phyloP scores from a whole-genome alignment of 495 filamentous ascomycete genomes.

The Penicillium mononematosum region DNA sequence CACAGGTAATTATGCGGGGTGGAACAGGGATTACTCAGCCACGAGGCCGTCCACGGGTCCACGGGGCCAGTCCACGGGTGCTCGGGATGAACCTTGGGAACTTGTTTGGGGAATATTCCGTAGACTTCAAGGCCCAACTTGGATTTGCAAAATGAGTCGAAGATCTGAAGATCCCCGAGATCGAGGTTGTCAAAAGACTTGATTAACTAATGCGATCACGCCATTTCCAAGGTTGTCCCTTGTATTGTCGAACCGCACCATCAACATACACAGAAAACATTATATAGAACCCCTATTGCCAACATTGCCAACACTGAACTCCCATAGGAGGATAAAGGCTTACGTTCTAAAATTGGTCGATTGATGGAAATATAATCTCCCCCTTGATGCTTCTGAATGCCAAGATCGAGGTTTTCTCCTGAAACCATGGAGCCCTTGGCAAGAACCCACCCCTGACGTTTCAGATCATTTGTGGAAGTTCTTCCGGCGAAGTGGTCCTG shows the following conservation, averaged over 20 bases:
- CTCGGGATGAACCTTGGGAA: background rate
- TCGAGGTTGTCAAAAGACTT: background rate
- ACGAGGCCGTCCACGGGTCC: background rate
- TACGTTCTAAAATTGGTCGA: background rate
- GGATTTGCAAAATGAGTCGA: background rate
- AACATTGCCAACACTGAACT: background rate
- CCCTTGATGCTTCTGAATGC: conserved; percentile 6
- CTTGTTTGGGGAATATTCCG: background rate
- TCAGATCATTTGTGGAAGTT: conserved; percentile 17
- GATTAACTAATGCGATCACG: background rate
- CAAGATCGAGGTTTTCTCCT: conserved; percentile 9
- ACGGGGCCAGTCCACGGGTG: too few relatives aligned
- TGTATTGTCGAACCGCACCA: background rate
- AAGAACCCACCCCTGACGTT: background rate
- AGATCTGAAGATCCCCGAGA: background rate
- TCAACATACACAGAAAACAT: background rate
- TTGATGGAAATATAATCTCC: conserved; percentile 13
- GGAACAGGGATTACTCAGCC: background rate
- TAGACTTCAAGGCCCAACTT: too few relatives aligned
- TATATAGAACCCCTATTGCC: background rate
- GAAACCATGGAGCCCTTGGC: conserved; percentile 15
- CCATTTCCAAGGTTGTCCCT: too few relatives aligned
- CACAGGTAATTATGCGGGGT: too few relatives aligned
- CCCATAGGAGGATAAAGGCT: background rate
- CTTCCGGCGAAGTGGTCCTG: background rate